A percentile compares a stretch with the other conserved stretches of the same genome.
Conservation (phyloP, 495 filamentous ascomycete species). For the Penicillium soppii region DNA sequence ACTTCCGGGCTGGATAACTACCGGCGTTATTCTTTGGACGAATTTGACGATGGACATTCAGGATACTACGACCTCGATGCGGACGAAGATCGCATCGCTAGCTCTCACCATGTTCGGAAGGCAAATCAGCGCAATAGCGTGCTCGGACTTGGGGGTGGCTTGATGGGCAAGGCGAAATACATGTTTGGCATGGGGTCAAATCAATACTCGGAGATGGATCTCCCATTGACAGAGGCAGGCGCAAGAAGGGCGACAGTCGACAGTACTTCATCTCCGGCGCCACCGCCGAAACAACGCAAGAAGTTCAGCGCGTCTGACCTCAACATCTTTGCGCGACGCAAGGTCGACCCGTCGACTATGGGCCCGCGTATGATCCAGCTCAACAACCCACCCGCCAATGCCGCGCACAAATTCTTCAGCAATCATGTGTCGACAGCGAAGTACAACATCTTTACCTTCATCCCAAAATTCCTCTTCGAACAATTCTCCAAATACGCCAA, state of each 20-base stretch:
- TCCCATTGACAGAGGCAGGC: conserved; percentile 83
- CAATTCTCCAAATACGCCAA: conserved; percentile 99
- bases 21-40: conserved; percentile 82
- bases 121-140: conserved; percentile 82
- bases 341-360: conserved; percentile 82
- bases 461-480: conserved; percentile 97
- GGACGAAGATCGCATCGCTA: conserved; percentile 56
- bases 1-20: conserved; percentile 82
- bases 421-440: conserved; percentile 98
- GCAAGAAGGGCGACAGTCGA: conserved; percentile 45
- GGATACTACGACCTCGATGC: conserved; percentile 58
- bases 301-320: conserved; percentile 70
- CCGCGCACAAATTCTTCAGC: conserved; percentile 82
- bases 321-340: conserved; percentile 86
- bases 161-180: conserved; percentile 82
- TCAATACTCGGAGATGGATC: conserved; percentile 96
- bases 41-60: conserved; percentile 74
- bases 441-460: conserved; percentile 93
- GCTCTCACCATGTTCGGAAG: conserved; percentile 51
- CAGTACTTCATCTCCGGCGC: conserved; percentile 31
- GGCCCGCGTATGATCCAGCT: conserved; percentile 93
- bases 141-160: conserved; percentile 77
- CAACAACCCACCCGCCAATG: conserved; percentile 96
- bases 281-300: conserved; percentile 44
- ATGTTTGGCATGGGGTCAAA: conserved; percentile 87